Evolutionary conservation across 2,329 filamentous ascomycete genomes (phyloP).

Genomic region (Nannizzia gypsea): DNA sequence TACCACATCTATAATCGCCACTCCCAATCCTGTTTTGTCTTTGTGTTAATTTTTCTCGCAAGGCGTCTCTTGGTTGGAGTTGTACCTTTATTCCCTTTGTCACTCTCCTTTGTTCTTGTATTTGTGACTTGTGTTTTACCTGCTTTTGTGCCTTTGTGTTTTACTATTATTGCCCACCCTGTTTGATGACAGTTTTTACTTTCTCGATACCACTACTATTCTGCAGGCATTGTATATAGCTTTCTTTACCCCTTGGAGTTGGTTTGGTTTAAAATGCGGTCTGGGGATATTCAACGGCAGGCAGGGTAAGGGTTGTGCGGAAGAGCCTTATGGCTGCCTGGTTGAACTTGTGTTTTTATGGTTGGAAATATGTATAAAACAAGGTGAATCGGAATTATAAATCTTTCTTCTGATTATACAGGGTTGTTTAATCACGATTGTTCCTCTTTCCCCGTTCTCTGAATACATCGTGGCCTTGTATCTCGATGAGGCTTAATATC

Average conservation of each 20-base stretch:
- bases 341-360: background rate
- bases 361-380: background rate
- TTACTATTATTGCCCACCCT: background rate
- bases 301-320: background rate
- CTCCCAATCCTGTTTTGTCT: slow-evolving; percentile 31
- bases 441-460: background rate
- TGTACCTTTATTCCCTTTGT: slow-evolving; percentile 6
- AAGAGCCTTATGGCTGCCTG: background rate
- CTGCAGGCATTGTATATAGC: slow-evolving; percentile 1
- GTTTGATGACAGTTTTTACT: background rate
- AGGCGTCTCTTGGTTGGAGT: background rate
- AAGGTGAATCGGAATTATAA: background rate
- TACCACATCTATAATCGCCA: slow-evolving; percentile 1
- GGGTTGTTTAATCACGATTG: background rate
- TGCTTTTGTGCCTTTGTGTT: background rate
- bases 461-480: too few species aligned
- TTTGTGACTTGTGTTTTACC: background rate
- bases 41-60: slow-evolving; percentile 13
- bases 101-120: slow-evolving; percentile 4
- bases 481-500: background rate
- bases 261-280: slow-evolving; percentile 1
- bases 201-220: slow-evolving; percentile 6
- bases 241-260: background rate
- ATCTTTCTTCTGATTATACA: background rate
- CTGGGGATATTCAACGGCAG: background rate